A percentile compares a stretch with the other conserved stretches of the same genome.
These are phyloP conservation scores for Phalaenopsis aphrodite DNA, from an alignment of 106 monocot genomes.

Conservation along the genomic window DNA sequence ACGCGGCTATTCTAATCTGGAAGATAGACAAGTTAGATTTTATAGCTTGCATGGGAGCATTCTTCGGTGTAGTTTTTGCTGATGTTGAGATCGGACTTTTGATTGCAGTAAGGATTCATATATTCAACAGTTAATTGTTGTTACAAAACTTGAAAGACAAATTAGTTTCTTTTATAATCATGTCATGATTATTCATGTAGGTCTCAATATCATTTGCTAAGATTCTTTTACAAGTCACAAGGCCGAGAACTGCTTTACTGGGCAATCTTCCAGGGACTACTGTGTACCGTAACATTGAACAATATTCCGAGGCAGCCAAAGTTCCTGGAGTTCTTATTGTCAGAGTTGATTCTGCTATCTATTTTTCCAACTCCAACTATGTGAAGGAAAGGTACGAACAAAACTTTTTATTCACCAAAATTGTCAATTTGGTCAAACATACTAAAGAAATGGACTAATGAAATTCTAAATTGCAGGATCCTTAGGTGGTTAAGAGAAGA, in stretches of 20 bases:
- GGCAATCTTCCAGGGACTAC: constrained; percentile 37
- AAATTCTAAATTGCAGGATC: constrained; percentile 25
- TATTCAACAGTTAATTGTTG: neutral
- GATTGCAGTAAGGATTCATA: constrained; percentile 46
- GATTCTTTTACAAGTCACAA: constrained; percentile 44
- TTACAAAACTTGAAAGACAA: too few relatives aligned
- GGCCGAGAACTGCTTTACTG: constrained; percentile 38
- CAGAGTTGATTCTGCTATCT: constrained; percentile 43
- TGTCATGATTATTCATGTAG: constrained; percentile 6
- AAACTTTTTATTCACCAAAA: too few relatives aligned
- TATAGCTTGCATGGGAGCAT: constrained; percentile 79
- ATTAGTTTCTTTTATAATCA: too few relatives aligned
- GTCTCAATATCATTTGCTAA: constrained; percentile 51
- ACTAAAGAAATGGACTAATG: neutral
- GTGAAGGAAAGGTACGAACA: constrained; percentile 32
- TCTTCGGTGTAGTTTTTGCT: constrained; percentile 73
- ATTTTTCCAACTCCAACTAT: constrained; percentile 52
- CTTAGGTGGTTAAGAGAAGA: constrained; percentile 61
- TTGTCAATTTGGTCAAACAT: too few relatives aligned
- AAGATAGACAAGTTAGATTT: constrained; percentile 88
- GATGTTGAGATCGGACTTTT: constrained; percentile 83
- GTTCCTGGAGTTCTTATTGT: constrained; percentile 44
- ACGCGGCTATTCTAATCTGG: constrained; percentile 72
- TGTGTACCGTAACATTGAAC: constrained; percentile 36
- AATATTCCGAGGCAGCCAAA: constrained; percentile 40